Base-by-base conservation (phyloP, 1,284 basidiomycete genomes). In the Naganishia sp. region DNA sequence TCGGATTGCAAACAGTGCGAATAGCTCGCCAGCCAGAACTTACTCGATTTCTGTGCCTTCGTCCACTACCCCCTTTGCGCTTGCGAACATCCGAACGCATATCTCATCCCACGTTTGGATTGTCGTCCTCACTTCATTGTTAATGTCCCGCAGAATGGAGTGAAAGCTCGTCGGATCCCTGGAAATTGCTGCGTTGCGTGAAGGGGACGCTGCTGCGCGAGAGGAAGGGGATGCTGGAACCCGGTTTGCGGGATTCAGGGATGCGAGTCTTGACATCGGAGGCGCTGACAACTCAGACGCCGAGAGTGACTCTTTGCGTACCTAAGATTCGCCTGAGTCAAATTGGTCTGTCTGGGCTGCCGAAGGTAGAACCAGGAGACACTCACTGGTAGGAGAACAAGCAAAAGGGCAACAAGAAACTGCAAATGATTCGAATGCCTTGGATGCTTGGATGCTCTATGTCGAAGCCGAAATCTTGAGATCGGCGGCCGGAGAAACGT, bases 31-130 rank as follows among this genome's bases (percentile, higher is more conserved):
- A 2, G 16, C 36, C 48, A 53, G 55, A 7, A 63, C 67, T 55
- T 39, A 68, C 67, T 68, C 67, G 18, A 68, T 68, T 54, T 68
- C 67, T 7, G 67, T 68, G 23, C 64, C 63, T 31, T 65, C 64
- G 48, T 68, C 59, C 9, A 68, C 64, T 4, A 65, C 21, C 1
- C 64, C 63, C 42, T 65, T 65, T 21, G 63, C 50, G 21, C 43
- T 57, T 11, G 18, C 44, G 10, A 65, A 68, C 9, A 52, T 31
- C 46, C 65, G 57, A 33, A 50, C 52, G 13, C 53, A 50, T 1
- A 52, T 13, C n/a, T 68, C 67, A 31, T 68, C 67, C 67, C 67
- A 68, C 25, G 46, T 21, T 21, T 56, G 45, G 31, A 63, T 65
- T 1, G 25, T 60, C 2, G 36, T 52, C 23, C 54, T 36, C 6